phyloP scores from a whole-genome alignment of 768 basidiomycete genomes.

The Suillus alpinus region DNA sequence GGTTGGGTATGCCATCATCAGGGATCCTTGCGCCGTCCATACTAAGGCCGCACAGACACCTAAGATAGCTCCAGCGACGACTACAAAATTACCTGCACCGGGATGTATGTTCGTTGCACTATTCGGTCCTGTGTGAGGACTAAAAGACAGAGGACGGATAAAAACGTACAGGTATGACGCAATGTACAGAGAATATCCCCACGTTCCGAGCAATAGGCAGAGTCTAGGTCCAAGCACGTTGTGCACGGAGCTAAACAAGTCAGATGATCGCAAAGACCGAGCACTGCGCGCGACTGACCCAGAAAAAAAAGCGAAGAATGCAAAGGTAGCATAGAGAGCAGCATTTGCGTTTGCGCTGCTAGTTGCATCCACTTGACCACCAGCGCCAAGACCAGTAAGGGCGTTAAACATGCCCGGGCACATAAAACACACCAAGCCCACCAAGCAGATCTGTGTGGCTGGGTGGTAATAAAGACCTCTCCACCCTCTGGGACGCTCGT shows the following conservation, averaged over 20 bases:
- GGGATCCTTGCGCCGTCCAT: conserved; percentile 83
- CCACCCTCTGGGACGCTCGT: conserved; percentile 48
- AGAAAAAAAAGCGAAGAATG: conserved; percentile 61
- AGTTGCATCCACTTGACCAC: conserved; percentile 65
- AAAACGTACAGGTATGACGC: conserved; percentile 65
- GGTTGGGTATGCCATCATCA: conserved; percentile 83
- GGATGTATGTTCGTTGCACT: conserved; percentile 73
- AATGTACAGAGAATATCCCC: conserved; percentile 76
- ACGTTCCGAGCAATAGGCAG: conserved; percentile 71
- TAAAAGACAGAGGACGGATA: not conserved
- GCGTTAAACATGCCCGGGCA: conserved; percentile 73
- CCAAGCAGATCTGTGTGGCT: conserved; percentile 42
- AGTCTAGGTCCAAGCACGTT: conserved; percentile 76
- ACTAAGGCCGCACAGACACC: conserved; percentile 70
- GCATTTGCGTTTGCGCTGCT: conserved; percentile 70
- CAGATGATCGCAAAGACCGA: not conserved
- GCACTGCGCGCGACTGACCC: conserved; percentile 44
- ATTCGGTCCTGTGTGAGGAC: conserved; percentile 2
- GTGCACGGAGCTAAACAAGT: conserved; percentile 58
- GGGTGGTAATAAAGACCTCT: conserved; percentile 60
- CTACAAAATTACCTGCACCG: conserved; percentile 57
- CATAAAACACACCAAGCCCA: conserved; percentile 69
- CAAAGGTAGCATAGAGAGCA: conserved; percentile 65
- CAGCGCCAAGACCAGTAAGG: conserved; percentile 74
- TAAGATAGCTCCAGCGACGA: conserved; percentile 68